Evolutionary conservation across 2,329 filamentous ascomycete genomes (phyloP).

Genomic region (Aquanectria penicillioides): DNA sequence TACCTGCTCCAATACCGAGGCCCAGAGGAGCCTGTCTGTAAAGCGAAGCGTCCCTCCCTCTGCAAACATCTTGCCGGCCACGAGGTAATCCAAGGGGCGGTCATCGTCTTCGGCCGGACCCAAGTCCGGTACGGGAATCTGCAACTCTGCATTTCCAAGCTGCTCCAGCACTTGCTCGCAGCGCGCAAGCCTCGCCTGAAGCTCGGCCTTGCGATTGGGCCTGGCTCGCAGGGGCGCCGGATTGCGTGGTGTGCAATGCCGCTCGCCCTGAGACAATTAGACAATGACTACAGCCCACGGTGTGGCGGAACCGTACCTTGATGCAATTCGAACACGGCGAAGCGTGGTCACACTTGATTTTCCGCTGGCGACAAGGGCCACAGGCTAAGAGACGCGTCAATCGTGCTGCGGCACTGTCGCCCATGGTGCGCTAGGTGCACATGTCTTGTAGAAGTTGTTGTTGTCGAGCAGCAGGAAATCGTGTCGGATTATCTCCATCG

Average conservation of each 20-base stretch:
- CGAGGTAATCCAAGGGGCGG: no score
- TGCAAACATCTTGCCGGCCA: not conserved
- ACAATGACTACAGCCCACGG: not conserved
- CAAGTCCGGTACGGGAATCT: no score
- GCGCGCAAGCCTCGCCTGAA: slow-evolving; percentile 1
- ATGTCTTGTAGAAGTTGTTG: no score
- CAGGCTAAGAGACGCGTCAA: not conserved
- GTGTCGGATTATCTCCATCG: no score
- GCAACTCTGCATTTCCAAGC: not conserved
- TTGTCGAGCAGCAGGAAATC: no score
- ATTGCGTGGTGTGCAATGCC: not conserved
- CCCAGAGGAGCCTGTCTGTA: not conserved
- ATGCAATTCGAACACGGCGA: slow-evolving; percentile 10
- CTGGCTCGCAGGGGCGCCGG: not conserved
- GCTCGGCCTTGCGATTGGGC: slow-evolving; percentile 2
- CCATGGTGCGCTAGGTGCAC: no score
- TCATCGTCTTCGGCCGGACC: no score
- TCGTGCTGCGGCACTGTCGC: no score
- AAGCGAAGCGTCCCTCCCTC: not conserved
- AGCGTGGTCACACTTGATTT: slow-evolving; percentile 17
- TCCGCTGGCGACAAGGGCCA: slow-evolving; percentile 4
- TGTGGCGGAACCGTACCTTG: not conserved
- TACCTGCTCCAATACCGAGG: not conserved
- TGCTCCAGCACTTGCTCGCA: slow-evolving; percentile 8
- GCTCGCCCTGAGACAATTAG: not conserved